Percentiles rank a stretch among this genome's conserved stretches.
These are phyloP conservation scores for Papilionanthe hybrid DNA, from an alignment of 116 monocot species.

Conservation along the genomic window DNA sequence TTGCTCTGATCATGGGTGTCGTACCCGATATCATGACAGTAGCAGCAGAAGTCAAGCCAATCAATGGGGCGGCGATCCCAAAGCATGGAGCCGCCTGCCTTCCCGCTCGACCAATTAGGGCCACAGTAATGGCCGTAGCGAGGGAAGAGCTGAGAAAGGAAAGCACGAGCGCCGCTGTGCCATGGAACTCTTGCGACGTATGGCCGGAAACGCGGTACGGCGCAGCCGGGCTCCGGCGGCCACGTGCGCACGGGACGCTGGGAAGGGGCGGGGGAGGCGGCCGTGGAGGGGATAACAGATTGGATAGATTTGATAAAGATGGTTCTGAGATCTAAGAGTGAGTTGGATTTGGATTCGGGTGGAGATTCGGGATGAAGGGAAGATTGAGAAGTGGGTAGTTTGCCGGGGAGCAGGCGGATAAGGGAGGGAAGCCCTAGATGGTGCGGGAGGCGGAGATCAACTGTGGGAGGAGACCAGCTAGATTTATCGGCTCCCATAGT, in stretches of 20 bases:
- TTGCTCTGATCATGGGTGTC: constrained; percentile 81
- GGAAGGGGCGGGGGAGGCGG: neutral
- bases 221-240: constrained; percentile 22
- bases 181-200: constrained; percentile 94
- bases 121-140: constrained; percentile 97
- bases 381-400: neutral
- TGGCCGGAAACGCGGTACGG: constrained; percentile 71
- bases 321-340: constrained; percentile 15
- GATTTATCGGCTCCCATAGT: constrained; percentile 7
- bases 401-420: constrained; percentile 11
- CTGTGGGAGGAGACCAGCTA: constrained; percentile 6
- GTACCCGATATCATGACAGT: constrained; percentile 96
- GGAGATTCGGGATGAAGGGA: neutral
- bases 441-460: constrained; percentile 20
- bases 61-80: constrained; percentile 93
- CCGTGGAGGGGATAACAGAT: neutral
- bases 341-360: neutral
- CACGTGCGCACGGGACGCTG: neutral
- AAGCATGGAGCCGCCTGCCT: constrained; percentile 71
- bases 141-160: constrained; percentile 88
- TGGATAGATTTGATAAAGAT: constrained; percentile 8
- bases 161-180: constrained; percentile 79
- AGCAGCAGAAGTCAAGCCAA: constrained; percentile 96
- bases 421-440: constrained; percentile 9
- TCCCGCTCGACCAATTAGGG: constrained; percentile 98